These are phyloP conservation scores for Dendrobium chrysotoxum DNA, from an alignment of 106 monocot genomes.

Conservation along the genomic window DNA sequence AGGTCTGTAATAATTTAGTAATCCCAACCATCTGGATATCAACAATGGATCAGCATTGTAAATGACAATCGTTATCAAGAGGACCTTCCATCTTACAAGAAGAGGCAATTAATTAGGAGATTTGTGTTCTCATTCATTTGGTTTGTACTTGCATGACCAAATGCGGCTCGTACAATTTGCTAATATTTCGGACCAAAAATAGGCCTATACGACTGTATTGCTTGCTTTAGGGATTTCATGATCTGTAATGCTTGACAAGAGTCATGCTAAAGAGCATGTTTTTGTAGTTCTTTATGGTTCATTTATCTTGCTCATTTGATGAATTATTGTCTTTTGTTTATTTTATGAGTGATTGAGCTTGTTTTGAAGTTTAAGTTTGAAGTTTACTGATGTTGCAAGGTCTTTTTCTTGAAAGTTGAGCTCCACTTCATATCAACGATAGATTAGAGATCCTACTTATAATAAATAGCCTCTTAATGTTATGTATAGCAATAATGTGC, in stretches of 20 bases:
- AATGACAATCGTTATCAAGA: neutral
- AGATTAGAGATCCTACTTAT: neutral
- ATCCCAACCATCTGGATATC: no score
- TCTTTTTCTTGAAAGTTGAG: neutral
- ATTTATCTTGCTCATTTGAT: neutral
- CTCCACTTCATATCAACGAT: neutral
- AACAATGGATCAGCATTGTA: neutral
- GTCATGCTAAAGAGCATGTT: neutral
- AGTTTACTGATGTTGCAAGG: neutral
- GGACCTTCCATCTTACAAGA: neutral
- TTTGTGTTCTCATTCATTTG: neutral
- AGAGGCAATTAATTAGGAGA: neutral
- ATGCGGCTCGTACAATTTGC: neutral
- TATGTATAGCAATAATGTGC: neutral
- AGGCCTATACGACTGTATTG: neutral
- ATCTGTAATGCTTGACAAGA: neutral
- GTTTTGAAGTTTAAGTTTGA: neutral
- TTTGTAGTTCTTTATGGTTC: neutral
- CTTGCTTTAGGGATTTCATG: neutral
- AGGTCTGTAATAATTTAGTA: no score
- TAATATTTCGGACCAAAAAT: neutral
- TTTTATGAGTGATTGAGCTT: neutral
- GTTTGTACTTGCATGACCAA: neutral
- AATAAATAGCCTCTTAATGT: neutral
- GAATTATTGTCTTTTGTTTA: neutral